These are phyloP conservation scores for Gleditsia sinensis DNA, from an alignment of 306 rosid genomes.

Conservation along the genomic window DNA sequence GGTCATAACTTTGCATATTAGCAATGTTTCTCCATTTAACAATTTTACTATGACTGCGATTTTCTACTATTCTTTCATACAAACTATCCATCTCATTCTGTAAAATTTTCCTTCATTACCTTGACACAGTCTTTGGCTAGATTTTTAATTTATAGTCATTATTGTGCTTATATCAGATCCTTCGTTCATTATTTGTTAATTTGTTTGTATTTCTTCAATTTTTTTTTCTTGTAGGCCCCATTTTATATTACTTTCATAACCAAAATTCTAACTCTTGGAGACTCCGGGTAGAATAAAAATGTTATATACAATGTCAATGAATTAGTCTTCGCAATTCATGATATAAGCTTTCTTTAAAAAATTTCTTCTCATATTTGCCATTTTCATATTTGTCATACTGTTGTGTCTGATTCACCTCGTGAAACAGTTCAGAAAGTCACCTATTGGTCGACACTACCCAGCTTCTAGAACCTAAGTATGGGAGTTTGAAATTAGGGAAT, in stretches of 20 bases:
- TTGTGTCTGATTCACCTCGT: not conserved
- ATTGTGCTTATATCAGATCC: too few relatives aligned
- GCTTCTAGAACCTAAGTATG: not conserved
- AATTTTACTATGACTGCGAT: too few relatives aligned
- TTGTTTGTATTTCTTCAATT: not conserved
- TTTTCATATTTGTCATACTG: not conserved
- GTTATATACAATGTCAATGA: not conserved
- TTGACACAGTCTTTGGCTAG: too few relatives aligned
- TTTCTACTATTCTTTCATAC: too few relatives aligned
- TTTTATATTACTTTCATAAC: not conserved
- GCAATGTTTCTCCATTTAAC: too few relatives aligned
- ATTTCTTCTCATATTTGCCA: too few relatives aligned
- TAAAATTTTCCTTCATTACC: too few relatives aligned
- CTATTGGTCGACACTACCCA: not conserved
- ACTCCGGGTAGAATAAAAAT: not conserved
- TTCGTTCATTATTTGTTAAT: not conserved
- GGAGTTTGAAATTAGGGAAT: not conserved
- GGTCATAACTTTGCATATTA: too few relatives aligned
- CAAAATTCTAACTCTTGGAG: not conserved
- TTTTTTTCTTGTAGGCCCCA: not conserved
- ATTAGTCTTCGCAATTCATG: not conserved
- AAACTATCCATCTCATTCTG: too few relatives aligned
- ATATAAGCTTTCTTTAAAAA: too few relatives aligned
- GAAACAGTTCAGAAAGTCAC: not conserved
- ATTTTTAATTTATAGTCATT: too few relatives aligned